Percentiles rank a stretch among this genome's conserved stretches.
Conservation (phyloP, 1,139 yeast genomes). For the Yamadazyma aaseri region DNA sequence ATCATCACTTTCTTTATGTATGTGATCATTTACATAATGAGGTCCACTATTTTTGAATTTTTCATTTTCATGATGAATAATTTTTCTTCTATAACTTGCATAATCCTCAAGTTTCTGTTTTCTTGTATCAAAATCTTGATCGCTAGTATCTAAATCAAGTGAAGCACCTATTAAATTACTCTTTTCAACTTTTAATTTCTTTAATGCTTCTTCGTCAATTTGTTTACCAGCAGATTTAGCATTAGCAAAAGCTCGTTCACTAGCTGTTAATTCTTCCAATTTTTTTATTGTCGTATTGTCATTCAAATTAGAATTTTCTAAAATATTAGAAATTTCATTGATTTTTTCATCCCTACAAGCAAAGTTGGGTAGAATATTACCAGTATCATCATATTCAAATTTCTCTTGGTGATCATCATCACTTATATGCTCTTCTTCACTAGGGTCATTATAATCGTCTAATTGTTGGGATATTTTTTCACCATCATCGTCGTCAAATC, state of each 20-base stretch:
- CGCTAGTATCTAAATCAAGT: slow-evolving; percentile 35
- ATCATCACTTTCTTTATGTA: slow-evolving; percentile 7
- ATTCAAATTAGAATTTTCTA: slow-evolving; percentile 41
- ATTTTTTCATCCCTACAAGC: slow-evolving; percentile 50
- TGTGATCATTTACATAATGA: slow-evolving; percentile 1
- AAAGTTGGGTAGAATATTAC: slow-evolving; percentile 59
- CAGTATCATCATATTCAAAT: slow-evolving; percentile 61
- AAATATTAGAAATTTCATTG: slow-evolving; percentile 43
- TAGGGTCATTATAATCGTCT: slow-evolving; percentile 30
- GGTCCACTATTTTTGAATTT: slow-evolving; percentile 10
- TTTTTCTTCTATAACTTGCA: slow-evolving; percentile 50
- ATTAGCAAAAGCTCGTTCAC: slow-evolving; percentile 60
- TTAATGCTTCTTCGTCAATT: slow-evolving; percentile 44
- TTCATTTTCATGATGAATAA: slow-evolving; percentile 49
- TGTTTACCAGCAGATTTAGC: slow-evolving; percentile 52
- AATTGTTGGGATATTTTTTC: slow-evolving; percentile 12
- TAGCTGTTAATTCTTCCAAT: slow-evolving; percentile 58
- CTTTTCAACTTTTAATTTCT: slow-evolving; percentile 39
- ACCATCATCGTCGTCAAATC: slow-evolving; percentile 28
- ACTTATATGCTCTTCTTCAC: slow-evolving; percentile 68
- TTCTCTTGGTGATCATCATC: slow-evolving; percentile 60
- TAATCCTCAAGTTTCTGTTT: slow-evolving; percentile 45
- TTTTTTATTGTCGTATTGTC: slow-evolving; percentile 44
- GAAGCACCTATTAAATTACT: slow-evolving; percentile 42
- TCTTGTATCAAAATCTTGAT: slow-evolving; percentile 49